Evolutionary conservation across 306 rosid genomes (phyloP).

Genomic region (Senna siamea): DNA sequence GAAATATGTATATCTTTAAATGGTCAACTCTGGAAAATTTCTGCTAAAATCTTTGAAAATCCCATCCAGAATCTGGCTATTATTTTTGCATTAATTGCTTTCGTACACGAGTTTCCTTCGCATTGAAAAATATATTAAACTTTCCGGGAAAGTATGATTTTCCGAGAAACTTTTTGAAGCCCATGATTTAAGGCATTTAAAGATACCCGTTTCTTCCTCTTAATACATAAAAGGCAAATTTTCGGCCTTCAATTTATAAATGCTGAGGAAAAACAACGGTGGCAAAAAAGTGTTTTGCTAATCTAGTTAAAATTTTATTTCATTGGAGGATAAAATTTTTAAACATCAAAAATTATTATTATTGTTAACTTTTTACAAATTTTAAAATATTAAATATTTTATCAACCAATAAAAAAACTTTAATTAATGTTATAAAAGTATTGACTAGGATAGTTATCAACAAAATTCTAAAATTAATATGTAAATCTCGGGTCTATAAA

Average conservation of each 20-base stretch:
- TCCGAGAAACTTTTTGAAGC: neutral
- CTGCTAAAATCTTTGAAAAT: conserved; percentile 9
- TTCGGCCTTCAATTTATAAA: conserved; percentile 14
- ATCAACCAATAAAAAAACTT: no score
- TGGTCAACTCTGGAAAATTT: conserved; percentile 28
- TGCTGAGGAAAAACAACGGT: no score
- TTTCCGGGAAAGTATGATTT: neutral
- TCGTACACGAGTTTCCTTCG: conserved; percentile 16
- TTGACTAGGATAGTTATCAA: no score
- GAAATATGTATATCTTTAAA: neutral
- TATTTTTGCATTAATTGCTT: conserved; percentile 37
- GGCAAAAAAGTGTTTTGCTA: no score
- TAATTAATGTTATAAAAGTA: no score
- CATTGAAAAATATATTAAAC: conserved; percentile 6
- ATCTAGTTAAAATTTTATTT: no score
- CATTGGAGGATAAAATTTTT: no score
- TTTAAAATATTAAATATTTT: no score
- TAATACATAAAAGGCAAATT: neutral
- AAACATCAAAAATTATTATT: no score
- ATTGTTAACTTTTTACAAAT: no score
- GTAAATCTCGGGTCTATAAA: no score
- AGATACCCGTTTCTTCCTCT: neutral
- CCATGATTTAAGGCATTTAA: conserved; percentile 30
- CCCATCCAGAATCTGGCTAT: conserved; percentile 18
- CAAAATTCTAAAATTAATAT: no score